These are phyloP conservation scores for bread wheat (Triticum aestivum) DNA, from an alignment of 176 grass and related monocot species.

Conservation along the genomic window DNA sequence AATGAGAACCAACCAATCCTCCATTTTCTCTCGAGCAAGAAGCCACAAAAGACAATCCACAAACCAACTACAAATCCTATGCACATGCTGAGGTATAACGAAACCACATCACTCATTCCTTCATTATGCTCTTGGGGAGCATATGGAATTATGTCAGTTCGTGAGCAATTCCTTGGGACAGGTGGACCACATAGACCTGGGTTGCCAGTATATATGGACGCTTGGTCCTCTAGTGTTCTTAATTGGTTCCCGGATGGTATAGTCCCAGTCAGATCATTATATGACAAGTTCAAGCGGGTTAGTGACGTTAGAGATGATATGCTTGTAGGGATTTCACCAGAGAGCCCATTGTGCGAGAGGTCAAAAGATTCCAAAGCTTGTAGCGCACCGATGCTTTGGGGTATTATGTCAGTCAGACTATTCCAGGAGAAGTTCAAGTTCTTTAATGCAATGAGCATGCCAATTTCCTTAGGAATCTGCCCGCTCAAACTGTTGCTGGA, in stretches of 20 bases:
- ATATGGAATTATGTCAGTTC: neutral
- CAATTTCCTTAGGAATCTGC: no score
- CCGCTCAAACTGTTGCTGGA: no score
- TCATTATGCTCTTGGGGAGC: neutral
- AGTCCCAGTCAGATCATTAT: neutral
- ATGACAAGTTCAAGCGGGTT: neutral
- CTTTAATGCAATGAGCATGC: neutral
- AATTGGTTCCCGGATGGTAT: neutral
- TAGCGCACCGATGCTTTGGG: no score
- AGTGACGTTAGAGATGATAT: neutral
- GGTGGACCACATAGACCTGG: constrained; percentile 22
- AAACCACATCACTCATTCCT: neutral
- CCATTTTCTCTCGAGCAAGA: neutral
- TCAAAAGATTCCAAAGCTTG: no score
- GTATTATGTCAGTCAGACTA: no score
- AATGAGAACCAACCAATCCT: neutral
- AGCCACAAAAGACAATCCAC: neutral
- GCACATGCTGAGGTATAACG: neutral
- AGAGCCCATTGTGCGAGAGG: no score
- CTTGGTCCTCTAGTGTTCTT: neutral
- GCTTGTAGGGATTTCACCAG: neutral
- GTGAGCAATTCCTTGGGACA: neutral
- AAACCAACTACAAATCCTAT: no score
- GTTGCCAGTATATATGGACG: neutral
- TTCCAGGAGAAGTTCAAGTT: constrained; percentile 9